Base-by-base conservation (phyloP, 306 rosid genomes). In the Vigna unguiculata region DNA sequence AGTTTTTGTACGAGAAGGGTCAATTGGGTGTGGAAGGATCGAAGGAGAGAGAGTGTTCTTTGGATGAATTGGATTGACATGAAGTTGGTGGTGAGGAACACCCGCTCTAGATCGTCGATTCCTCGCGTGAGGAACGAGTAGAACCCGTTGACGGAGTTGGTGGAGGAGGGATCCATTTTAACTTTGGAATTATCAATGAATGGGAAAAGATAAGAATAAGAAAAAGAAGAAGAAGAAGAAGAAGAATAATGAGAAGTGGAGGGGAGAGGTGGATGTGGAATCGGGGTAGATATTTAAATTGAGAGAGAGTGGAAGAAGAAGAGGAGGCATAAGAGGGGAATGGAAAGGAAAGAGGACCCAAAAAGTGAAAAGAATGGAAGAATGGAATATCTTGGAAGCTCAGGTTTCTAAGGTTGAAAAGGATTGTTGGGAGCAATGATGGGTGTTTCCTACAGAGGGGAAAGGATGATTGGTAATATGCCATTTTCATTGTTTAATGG, bases 401-500 rank as follows among this genome's bases (percentile, higher is more conserved):
- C 97, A 87, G 96, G 93, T 88, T 89, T 89, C 90, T 79, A 91
- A 93, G 97, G 96, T 87, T 89, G 98, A 92, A 92, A 91, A 88
- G 90, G 97, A 92, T 92, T 86, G 96, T 91, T 92, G 96, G 96
- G 93, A 80, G 96, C 96, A 96, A 96, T 96, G 98, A 96, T 96
- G 98, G 87, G 91, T 93, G 99, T 96, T 96, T 93, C 99, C 97
- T 89, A 86, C 73, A 77, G 72, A 92, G 98, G 99, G 97, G 96
- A 85, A 91, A 86, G 88, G 97, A 96, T 96, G 93, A 96, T 92
- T 91, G 91, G 89, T 86, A 89, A 89, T 95, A 90, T 89, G 92
- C 96, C 91, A 95, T 96, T 96, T 89, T 91, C 97, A 85, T 85
- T 87, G 87, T 95, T 95, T 83, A 89, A 89, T 89, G 90, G 90